phyloP scores from a whole-genome alignment of 331 rosid species.

The Quercus phellos region DNA sequence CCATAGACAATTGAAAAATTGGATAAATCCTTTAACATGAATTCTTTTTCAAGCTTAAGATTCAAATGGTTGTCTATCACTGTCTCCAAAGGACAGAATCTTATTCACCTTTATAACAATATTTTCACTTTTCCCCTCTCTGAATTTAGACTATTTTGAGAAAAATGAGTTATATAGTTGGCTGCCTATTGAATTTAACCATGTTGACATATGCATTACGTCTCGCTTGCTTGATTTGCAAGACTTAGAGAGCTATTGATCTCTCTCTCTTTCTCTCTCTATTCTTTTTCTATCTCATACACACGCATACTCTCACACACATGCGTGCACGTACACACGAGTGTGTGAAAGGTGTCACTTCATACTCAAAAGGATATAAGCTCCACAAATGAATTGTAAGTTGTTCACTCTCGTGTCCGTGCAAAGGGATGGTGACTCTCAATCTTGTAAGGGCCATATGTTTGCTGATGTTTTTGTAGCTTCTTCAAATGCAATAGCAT shows the following conservation, averaged over 20 bases:
- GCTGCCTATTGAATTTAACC: constrained; percentile 3
- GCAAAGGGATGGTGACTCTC: constrained; percentile 27
- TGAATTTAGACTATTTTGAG: background rate
- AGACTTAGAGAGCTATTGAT: background rate
- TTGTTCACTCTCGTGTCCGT: constrained; percentile 13
- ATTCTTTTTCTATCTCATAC: background rate
- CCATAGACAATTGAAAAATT: constrained; percentile 19
- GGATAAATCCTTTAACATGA: constrained; percentile 4
- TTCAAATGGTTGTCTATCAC: constrained; percentile 29
- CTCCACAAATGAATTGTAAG: constrained; percentile 4
- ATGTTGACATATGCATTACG: constrained; percentile 14
- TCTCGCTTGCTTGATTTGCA: constrained; percentile 1
- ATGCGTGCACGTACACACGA: constrained; percentile 16
- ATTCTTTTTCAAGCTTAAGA: constrained; percentile 23
- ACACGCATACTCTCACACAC: constrained; percentile 8
- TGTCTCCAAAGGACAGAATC: constrained; percentile 27
- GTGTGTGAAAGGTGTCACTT: constrained; percentile 26
- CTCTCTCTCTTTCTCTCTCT: background rate
- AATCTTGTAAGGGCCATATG: constrained; percentile 23
- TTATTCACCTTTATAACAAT: constrained; percentile 14
- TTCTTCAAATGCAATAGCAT: constrained; percentile 18
- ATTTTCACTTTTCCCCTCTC: constrained; percentile 18
- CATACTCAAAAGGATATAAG: background rate
- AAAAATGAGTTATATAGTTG: background rate
- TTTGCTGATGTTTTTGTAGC: constrained; percentile 7